These are phyloP conservation scores for Blastobotrys aristatus DNA, from an alignment of 1,139 yeast species.

Conservation along the genomic window DNA sequence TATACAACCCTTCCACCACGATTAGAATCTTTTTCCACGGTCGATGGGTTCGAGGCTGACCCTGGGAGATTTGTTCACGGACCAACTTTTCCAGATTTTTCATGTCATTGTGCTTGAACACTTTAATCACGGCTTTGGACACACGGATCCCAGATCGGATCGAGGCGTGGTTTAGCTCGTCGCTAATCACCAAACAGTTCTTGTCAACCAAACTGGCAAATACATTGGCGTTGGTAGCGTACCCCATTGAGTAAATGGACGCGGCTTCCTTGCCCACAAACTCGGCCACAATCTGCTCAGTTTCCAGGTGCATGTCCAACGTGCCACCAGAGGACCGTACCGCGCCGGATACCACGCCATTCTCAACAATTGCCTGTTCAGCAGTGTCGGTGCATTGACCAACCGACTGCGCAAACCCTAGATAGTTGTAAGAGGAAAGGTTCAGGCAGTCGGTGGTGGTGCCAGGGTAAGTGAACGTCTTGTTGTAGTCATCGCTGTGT, in stretches of 20 bases:
- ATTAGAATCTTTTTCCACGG: constrained; percentile 95
- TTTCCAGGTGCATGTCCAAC: constrained; percentile 63
- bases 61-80: constrained; percentile 87
- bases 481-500: constrained; percentile 53
- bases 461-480: constrained; percentile 65
- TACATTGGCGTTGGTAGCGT: constrained; percentile 91
- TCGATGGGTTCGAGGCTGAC: constrained; percentile 93
- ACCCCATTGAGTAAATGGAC: constrained; percentile 85
- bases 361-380: constrained; percentile 52
- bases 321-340: constrained; percentile 74
- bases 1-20: constrained; percentile 92
- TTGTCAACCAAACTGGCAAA: constrained; percentile 81
- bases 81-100: constrained; percentile 68
- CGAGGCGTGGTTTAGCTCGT: constrained; percentile 92
- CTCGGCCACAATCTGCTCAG: constrained; percentile 74
- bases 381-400: constrained; percentile 89
- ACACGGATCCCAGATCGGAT: constrained; percentile 91
- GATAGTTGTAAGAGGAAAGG: constrained; percentile 84
- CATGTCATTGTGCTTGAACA: constrained; percentile 91
- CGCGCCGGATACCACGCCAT: constrained; percentile 77
- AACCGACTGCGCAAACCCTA: constrained; percentile 94
- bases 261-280: constrained; percentile 92
- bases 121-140: constrained; percentile 90
- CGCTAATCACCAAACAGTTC: constrained; percentile 86
- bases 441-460: constrained; percentile 72